These are phyloP conservation scores for Cryptococcus depauperatus DNA, from an alignment of 1,284 basidiomycete species.

Conservation along the genomic window DNA sequence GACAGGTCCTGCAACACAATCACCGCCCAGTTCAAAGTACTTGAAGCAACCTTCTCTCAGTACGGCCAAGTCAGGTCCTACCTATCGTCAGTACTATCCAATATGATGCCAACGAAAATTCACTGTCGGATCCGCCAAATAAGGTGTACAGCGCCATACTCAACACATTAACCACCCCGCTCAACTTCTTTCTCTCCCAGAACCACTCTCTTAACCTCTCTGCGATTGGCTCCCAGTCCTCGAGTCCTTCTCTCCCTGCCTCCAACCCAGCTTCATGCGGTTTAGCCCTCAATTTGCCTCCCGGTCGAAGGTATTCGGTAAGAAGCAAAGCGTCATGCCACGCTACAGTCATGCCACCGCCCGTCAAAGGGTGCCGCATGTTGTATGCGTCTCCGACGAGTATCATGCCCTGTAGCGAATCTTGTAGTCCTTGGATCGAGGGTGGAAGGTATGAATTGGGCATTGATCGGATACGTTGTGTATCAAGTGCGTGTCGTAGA, in stretches of 20 bases:
- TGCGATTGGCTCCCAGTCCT: constrained; percentile 59
- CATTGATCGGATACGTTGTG: constrained; percentile 77
- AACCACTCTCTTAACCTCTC: constrained; percentile 64
- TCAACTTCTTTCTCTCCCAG: constrained; percentile 71
- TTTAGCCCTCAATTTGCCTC: constrained; percentile 2
- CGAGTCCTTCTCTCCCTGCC: constrained; percentile 39
- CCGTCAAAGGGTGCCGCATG: constrained; percentile 97
- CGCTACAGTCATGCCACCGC: constrained; percentile 93
- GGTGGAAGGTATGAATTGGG: constrained; percentile 92
- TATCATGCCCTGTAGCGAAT: constrained; percentile 57
- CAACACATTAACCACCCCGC: constrained; percentile 79
- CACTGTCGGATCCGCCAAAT: constrained; percentile 76
- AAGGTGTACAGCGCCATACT: constrained; percentile 85
- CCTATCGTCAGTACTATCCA: constrained; percentile 2
- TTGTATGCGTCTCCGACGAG: constrained; percentile 96
- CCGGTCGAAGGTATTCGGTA: constrained; percentile 53
- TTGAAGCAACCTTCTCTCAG: constrained; percentile 91
- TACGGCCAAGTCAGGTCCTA: constrained; percentile 54
- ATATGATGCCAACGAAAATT: constrained; percentile 23
- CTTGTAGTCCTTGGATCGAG: constrained; percentile 60
- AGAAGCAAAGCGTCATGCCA: constrained; percentile 74
- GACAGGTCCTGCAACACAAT: constrained; percentile 81
- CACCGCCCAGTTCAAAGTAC: constrained; percentile 91
- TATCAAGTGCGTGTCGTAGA: constrained; percentile 57
- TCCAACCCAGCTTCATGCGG: constrained; percentile 12